Percentiles rank a stretch among this genome's conserved stretches.
Conservation (phyloP, 768 basidiomycete genomes). For the Chalciporus pseudorubinellus region DNA sequence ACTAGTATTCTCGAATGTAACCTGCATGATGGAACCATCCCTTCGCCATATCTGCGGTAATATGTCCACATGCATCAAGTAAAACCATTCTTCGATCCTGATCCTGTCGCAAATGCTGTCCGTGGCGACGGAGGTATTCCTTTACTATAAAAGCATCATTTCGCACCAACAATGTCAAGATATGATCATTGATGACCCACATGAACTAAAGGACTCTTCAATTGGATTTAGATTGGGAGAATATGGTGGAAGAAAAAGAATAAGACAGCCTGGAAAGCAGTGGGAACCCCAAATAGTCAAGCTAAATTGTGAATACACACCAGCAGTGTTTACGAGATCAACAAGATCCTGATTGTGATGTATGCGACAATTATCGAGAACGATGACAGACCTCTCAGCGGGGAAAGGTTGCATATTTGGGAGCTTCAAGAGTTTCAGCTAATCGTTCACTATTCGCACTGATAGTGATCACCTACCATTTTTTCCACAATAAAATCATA, state of each 20-base stretch:
- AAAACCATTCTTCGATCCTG: not conserved
- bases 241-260: not conserved
- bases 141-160: not conserved
- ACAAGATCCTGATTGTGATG: conserved; percentile 4
- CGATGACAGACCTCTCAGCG: not conserved
- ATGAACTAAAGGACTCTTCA: conserved; percentile 35
- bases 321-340: not conserved
- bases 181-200: conserved; percentile 9
- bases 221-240: conserved; percentile 37
- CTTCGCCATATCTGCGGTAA: not conserved
- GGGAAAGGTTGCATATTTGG: conserved; percentile 3
- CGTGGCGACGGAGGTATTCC: not conserved
- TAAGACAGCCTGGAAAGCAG: not conserved
- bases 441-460: not conserved
- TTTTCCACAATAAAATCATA: not conserved
- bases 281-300: no score
- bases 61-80: not conserved
- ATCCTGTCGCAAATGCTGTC: not conserved
- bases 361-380: conserved; percentile 4
- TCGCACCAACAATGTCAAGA: no score
- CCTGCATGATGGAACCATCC: conserved; percentile 3
- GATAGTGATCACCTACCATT: not conserved
- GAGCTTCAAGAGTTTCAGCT: not conserved
- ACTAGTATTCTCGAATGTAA: not conserved
- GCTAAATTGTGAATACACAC: no score